Evolutionary conservation across 129 eudicot genomes (phyloP).

Genomic region (Centaurea solstitialis): DNA sequence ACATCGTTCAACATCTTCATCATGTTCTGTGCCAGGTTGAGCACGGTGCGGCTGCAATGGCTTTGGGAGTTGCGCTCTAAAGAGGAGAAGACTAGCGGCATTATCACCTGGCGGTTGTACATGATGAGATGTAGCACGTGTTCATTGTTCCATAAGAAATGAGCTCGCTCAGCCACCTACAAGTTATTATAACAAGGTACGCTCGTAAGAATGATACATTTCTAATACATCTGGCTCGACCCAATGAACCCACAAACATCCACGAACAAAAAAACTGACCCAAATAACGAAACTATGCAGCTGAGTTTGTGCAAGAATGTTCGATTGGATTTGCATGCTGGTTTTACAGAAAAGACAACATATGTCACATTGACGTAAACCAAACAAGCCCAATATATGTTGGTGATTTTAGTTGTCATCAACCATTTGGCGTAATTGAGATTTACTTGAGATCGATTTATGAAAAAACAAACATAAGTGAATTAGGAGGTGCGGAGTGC

Average conservation of each 20-base stretch:
- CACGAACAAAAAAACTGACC: neutral
- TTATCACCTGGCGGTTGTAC: slow-evolving; percentile 56
- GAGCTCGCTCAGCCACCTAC: slow-evolving; percentile 72
- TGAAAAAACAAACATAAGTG: too few species aligned
- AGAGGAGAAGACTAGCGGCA: slow-evolving; percentile 59
- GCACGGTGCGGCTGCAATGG: slow-evolving; percentile 72
- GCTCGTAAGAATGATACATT: neutral
- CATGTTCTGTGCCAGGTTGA: slow-evolving; percentile 59
- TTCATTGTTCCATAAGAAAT: slow-evolving; percentile 71
- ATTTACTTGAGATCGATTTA: too few species aligned
- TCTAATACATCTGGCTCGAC: neutral
- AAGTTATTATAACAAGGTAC: slow-evolving; percentile 1
- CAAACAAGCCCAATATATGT: too few species aligned
- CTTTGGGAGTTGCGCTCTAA: slow-evolving; percentile 51
- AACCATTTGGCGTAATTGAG: too few species aligned
- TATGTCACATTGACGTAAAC: too few species aligned
- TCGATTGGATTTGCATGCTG: neutral
- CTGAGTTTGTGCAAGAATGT: neutral
- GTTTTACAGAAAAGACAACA: neutral
- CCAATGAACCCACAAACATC: neutral
- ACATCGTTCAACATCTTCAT: slow-evolving; percentile 54
- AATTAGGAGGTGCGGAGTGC: too few species aligned
- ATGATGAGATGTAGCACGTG: slow-evolving; percentile 51
- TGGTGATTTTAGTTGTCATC: too few species aligned
- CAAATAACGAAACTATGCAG: neutral